phyloP scores from a whole-genome alignment of 805 yeast genomes.

The Starmerella stigmatis region DNA sequence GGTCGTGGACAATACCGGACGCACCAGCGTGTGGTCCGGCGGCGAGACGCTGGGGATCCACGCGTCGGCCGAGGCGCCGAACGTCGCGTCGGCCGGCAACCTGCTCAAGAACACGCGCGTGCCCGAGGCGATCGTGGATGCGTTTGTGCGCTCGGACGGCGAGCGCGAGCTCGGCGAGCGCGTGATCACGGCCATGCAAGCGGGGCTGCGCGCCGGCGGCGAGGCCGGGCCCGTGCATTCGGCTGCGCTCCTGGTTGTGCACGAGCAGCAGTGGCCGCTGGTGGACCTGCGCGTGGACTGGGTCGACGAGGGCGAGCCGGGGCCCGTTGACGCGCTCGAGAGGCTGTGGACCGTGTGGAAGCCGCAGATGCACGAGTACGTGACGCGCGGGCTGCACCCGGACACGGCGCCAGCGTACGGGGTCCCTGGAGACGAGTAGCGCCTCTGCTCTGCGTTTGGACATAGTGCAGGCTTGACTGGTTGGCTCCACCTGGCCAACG shows the following conservation, averaged over 20 bases:
- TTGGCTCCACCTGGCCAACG: no score
- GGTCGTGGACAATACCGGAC: constrained; percentile 13
- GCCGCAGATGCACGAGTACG: constrained; percentile 22
- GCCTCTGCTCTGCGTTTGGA: no score
- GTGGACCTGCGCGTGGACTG: constrained; percentile 21
- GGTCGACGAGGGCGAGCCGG: constrained; percentile 11
- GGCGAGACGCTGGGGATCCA: constrained; percentile 15
- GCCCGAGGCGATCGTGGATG: constrained; percentile 15
- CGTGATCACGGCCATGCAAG: constrained; percentile 18
- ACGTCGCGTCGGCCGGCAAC: constrained; percentile 20
- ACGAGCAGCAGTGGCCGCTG: constrained; percentile 17
- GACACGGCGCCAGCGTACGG: constrained; percentile 19
- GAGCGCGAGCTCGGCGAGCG: constrained; percentile 13
- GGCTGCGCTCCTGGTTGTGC: constrained; percentile 17
- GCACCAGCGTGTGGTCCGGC: constrained; percentile 19
- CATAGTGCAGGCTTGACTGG: not conserved
- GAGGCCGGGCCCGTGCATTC: constrained; percentile 22
- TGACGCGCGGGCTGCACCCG: constrained; percentile 17
- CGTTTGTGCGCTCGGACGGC: constrained; percentile 9
- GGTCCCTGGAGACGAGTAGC: constrained; percentile 20
- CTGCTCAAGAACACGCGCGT: constrained; percentile 11
- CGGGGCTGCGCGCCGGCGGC: constrained; percentile 21
- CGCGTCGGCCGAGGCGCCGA: constrained; percentile 6
- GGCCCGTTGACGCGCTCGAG: constrained; percentile 14
- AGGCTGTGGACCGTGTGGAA: constrained; percentile 15